A percentile compares a stretch with the other conserved stretches of the same genome.
Evolutionary conservation across 352 stramenopile genomes (phyloP).

Genomic region (Phytophthora ohioensis): DNA sequence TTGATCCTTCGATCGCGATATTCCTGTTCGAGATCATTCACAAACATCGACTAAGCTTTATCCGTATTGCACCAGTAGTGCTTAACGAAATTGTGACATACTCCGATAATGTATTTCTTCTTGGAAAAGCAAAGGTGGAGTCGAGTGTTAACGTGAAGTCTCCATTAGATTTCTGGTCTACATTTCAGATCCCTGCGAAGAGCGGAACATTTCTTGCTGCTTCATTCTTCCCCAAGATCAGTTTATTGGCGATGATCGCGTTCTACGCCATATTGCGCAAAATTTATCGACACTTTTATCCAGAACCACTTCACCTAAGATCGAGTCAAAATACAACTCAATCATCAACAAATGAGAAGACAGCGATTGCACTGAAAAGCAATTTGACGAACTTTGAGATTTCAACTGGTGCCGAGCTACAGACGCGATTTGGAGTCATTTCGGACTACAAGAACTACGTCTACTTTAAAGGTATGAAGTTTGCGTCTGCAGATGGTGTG

Average conservation of each 20-base stretch:
- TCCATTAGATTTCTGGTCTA: conserved; percentile 21
- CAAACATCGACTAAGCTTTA: conserved; percentile 10
- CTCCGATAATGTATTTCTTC: conserved; percentile 12
- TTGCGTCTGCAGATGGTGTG: conserved; percentile 42
- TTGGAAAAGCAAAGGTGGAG: background rate
- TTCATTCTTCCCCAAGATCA: conserved; percentile 22
- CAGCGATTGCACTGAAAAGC: conserved; percentile 8
- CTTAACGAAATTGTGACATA: conserved; percentile 17
- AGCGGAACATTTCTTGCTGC: conserved; percentile 12
- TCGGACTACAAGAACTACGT: conserved; percentile 46
- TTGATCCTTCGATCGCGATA: conserved; percentile 27
- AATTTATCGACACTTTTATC: conserved; percentile 12
- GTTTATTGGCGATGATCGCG: conserved; percentile 10
- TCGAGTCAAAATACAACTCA: conserved; percentile 5
- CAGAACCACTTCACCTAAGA: conserved; percentile 15
- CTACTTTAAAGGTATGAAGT: conserved; percentile 44
- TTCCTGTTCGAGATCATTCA: conserved; percentile 33
- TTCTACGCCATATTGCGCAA: conserved; percentile 24
- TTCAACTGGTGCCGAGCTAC: conserved; percentile 33
- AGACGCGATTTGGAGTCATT: conserved; percentile 41
- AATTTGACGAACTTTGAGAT: conserved; percentile 42
- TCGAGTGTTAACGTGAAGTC: conserved; percentile 8
- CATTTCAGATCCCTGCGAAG: conserved; percentile 27
- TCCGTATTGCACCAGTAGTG: background rate
- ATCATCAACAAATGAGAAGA: conserved; percentile 15